Base-by-base conservation (phyloP, 345 rosid genomes). In the Stellera chamaejasme region DNA sequence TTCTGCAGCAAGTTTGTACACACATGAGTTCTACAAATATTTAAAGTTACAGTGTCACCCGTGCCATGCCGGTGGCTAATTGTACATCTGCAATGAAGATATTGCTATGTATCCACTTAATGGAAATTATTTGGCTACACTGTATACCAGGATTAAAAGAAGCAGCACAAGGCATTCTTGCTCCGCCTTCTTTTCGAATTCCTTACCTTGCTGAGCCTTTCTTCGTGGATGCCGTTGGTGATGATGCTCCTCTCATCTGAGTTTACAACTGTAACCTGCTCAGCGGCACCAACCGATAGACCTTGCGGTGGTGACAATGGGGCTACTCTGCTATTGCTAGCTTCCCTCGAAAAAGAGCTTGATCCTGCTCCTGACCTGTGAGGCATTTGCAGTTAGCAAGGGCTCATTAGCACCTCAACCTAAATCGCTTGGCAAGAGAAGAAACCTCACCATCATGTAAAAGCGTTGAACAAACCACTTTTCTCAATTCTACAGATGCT, bases 281-380 rank as follows among this genome's bases (percentile, higher is more conserved):
- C 42, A 32, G 36, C 54, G 69, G 59, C 66, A 1, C 10, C 8
- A 2, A 63, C 14, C n/a, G 62, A 44, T 47, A 61, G 45, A 39
- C 52, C 65, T 61, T 62, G 66, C 61, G 67, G 87, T 16, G 80
- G 75, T 46, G 77, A 73, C 47, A 75, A 87, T 2, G 75, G 88
- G 44, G 77, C 81, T 69, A 80, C 71, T 67, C 54, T 79, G 66
- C 71, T 71, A 59, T 77, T 80, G 78, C 66, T 88, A 50, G 52
- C 77, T 67, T 90, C 97, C 70, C 68, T 72, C 5, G 64, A 25
- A 54, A 60, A 54, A 16, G 74, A 74, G 70, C 61, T 77, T 32
- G 80, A 83, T 67, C 79, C 80, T 50, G 72, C 48, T 50, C 70
- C 48, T 43, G 16, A 54, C 77, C 87, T 82, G 69, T 50, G 56